These are phyloP conservation scores for Anthracocystis walkeri DNA, from an alignment of 1,284 basidiomycete species.

Conservation along the genomic window DNA sequence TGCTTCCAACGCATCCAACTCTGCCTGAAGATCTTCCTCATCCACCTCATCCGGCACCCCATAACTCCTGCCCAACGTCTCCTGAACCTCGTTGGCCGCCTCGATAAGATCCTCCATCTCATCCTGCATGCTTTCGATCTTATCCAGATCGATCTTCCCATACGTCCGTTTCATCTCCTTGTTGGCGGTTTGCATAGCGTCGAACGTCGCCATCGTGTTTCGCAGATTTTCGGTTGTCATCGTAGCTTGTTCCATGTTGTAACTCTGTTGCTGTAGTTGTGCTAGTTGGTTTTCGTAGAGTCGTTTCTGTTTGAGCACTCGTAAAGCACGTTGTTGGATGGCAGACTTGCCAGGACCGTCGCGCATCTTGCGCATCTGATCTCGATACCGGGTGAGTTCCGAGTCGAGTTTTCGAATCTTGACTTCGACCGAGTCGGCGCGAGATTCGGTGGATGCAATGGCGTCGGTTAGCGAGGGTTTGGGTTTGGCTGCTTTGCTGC, in stretches of 20 bases:
- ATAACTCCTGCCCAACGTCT: slow-evolving; percentile 90
- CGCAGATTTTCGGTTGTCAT: slow-evolving; percentile 96
- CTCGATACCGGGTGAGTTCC: slow-evolving; percentile 90
- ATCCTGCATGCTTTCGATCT: slow-evolving; percentile 79
- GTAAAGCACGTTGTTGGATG: slow-evolving; percentile 92
- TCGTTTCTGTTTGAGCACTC: slow-evolving; percentile 93
- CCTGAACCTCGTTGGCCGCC: slow-evolving; percentile 97
- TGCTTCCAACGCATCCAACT: slow-evolving; percentile 75
- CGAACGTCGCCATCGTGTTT: slow-evolving; percentile 99
- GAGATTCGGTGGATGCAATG: slow-evolving; percentile 89
- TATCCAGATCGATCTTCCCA: slow-evolving; percentile 96
- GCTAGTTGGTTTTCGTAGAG: slow-evolving; percentile 94
- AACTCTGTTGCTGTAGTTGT: slow-evolving; percentile 93
- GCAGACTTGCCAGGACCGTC: slow-evolving; percentile 96
- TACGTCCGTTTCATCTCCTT: slow-evolving; percentile 98
- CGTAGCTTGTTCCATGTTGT: slow-evolving; percentile 98
- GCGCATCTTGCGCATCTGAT: slow-evolving; percentile 93
- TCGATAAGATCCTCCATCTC: slow-evolving; percentile 99
- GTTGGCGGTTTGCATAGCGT: slow-evolving; percentile 97
- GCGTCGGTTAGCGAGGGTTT: slow-evolving; percentile 90
- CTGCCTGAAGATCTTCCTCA: slow-evolving; percentile 95
- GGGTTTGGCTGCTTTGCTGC: slow-evolving; percentile 72
- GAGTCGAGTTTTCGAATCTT: slow-evolving; percentile 97
- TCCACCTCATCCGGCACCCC: slow-evolving; percentile 97
- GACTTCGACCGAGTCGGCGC: slow-evolving; percentile 91